Evolutionary conservation across 2,329 filamentous ascomycete species (phyloP).

Genomic region (Beauveria sp.): DNA sequence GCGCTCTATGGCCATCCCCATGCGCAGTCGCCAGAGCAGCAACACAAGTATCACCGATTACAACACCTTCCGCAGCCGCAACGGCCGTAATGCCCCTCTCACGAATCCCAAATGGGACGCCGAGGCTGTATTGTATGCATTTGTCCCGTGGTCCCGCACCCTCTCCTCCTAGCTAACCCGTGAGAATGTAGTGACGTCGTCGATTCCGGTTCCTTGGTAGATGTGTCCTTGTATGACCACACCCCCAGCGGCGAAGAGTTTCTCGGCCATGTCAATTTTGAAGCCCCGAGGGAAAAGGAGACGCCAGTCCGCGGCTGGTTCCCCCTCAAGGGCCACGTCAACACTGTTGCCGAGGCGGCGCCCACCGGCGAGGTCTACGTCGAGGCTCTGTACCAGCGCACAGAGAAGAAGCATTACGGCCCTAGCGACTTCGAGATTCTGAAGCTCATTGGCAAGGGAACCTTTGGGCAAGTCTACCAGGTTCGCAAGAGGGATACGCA

Average conservation of each 20-base stretch:
- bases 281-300: slow-evolving; percentile 58
- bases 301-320: slow-evolving; percentile 79
- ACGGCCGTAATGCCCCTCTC: slow-evolving; percentile 45
- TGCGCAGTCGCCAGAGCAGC: slow-evolving; percentile 94
- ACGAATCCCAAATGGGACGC: slow-evolving; percentile 94
- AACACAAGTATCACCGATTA: slow-evolving; percentile 76
- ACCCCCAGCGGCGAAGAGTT: slow-evolving; percentile 77
- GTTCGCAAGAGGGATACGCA: slow-evolving; percentile 94
- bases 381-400: slow-evolving; percentile 75
- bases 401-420: slow-evolving; percentile 84
- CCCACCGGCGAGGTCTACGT: slow-evolving; percentile 85
- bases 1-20: slow-evolving; percentile 84
- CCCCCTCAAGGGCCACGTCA: slow-evolving; percentile 64
- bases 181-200: slow-evolving; percentile 70
- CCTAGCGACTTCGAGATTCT: slow-evolving; percentile 94
- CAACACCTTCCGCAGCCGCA: slow-evolving; percentile 51
- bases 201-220: slow-evolving; percentile 80
- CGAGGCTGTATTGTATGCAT: slow-evolving; percentile 76
- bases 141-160: background rate
- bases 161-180: background rate
- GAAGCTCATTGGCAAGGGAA: slow-evolving; percentile 94
- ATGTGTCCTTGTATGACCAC: slow-evolving; percentile 88
- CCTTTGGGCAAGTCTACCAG: slow-evolving; percentile 97
- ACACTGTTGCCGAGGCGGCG: slow-evolving; percentile 62
- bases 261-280: slow-evolving; percentile 80